Evolutionary conservation across 192 early-diverging fungal species (phyloP), one percentile per base, ranked within the genome.

Genomic region (Umbelopsis sp.): DNA sequence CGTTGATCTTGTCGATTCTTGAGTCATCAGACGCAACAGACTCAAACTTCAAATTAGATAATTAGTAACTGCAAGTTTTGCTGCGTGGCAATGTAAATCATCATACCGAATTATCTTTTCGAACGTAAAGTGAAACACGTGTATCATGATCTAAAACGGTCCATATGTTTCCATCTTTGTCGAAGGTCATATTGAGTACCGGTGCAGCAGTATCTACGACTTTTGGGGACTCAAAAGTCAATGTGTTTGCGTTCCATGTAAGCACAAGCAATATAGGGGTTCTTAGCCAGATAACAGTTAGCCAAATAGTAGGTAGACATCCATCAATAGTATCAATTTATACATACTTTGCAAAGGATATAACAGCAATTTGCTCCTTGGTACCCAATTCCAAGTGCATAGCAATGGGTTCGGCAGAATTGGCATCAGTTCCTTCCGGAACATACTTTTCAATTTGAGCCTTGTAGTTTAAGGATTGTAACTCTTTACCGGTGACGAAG

Each of bases 401-500:
- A 20, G 69, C 52, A 44, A 77, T 71, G 18, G 75, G 71, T 22
- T 71, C 75, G 33, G 33, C 67, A 22, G 71, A 64, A 27, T 70
- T 67, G 30, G 69, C 64, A 68, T 76, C 74, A 4, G 53, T 49
- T 53, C 68, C 74, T 47, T 67, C 47, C 18, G 71, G 71, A 23
- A 65, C 66, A 47, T 68, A 46, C 5, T 66, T 7, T 67, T 70
- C 49, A 13, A 78, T 73, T 16, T 67, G 20, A 1, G 81, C 68
- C 61, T 81, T 75, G 27, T 93, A 75, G 71, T 87, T 77, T n/a
- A 95, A 76, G 1, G 80, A 83, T 69, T 96, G 92, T 5, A 92
- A 23, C 48, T 91, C 82, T 47, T 72, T 71, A 15, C 93, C 93
- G 21, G 78, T 78, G 13, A 77, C 45, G 33, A 85, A 83, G 44